Evolutionary conservation across 345 rosid species (phyloP).

Genomic region (Gossypium mustelinum): DNA sequence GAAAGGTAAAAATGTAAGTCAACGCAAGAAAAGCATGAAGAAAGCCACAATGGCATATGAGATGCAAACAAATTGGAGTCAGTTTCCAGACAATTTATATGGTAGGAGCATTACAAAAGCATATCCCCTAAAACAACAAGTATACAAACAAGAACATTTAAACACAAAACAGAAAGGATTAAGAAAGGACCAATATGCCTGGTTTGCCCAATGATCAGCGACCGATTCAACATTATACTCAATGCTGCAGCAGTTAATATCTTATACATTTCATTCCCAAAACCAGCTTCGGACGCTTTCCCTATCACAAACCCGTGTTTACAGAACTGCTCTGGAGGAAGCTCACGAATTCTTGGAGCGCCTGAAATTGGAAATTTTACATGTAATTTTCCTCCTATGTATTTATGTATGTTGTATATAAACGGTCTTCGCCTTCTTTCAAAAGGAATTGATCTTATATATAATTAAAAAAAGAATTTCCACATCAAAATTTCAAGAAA

Average conservation of each 20-base stretch:
- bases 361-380: conserved; percentile 36
- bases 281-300: conserved; percentile 94
- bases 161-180: conserved; percentile 57
- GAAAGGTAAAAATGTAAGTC: conserved; percentile 18
- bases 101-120: neutral
- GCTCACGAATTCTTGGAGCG: conserved; percentile 56
- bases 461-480: neutral
- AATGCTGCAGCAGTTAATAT: conserved; percentile 86
- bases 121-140: neutral
- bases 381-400: neutral
- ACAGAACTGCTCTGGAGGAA: conserved; percentile 79
- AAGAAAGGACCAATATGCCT: conserved; percentile 99
- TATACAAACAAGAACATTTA: conserved; percentile 3
- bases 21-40: conserved; percentile 19
- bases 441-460: neutral
- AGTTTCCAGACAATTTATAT: neutral
- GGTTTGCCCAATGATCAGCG: conserved; percentile 96
- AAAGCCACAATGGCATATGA: neutral
- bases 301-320: conserved; percentile 78
- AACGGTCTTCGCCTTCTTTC: neutral
- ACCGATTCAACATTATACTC: conserved; percentile 87
- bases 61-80: neutral
- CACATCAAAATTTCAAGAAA: neutral
- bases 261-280: conserved; percentile 98
- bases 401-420: neutral